These are phyloP conservation scores for Prunus dulcis DNA, from an alignment of 306 rosid genomes.

Conservation along the genomic window DNA sequence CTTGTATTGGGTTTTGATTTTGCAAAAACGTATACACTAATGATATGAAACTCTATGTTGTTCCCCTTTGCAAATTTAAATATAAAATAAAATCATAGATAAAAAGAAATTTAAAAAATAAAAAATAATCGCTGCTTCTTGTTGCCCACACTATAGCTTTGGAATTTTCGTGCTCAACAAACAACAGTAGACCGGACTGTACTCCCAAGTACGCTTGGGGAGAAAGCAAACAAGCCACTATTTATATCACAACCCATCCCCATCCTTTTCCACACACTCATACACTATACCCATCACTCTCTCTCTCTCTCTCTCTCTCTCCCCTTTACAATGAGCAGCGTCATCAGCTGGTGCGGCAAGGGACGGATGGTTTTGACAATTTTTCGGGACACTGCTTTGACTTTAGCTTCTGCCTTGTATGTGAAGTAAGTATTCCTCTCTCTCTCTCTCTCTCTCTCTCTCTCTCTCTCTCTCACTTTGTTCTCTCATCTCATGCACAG, in stretches of 20 bases:
- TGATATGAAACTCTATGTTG: too few relatives aligned
- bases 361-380: neutral
- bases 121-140: neutral
- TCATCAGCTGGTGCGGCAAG: neutral
- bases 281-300: neutral
- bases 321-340: neutral
- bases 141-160: neutral
- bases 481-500: neutral
- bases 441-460: neutral
- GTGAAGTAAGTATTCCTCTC: neutral
- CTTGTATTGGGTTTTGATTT: too few relatives aligned
- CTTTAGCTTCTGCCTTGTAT: neutral
- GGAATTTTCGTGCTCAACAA: neutral
- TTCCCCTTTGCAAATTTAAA: too few relatives aligned
- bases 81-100: too few relatives aligned
- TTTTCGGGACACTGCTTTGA: neutral
- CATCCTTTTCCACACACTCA: too few relatives aligned
- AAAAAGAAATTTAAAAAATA: too few relatives aligned
- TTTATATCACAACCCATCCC: neutral
- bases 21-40: too few relatives aligned
- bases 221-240: neutral
- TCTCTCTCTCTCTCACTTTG: neutral
- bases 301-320: neutral
- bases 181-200: neutral
- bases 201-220: neutral